These are phyloP conservation scores for Glebionis coronaria DNA, from an alignment of 129 eudicot genomes.

Conservation along the genomic window DNA sequence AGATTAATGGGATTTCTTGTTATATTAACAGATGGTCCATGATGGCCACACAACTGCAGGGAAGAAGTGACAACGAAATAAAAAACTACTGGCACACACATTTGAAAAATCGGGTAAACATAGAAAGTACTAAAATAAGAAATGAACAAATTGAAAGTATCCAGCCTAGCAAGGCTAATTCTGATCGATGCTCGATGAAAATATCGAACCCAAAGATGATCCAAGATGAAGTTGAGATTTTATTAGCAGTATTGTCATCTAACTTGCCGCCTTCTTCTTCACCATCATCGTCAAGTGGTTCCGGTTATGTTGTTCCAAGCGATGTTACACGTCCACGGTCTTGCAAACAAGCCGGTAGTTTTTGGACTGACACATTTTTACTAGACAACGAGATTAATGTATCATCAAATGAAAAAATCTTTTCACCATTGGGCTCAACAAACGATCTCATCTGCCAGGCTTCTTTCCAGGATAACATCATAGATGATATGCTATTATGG, in stretches of 20 bases:
- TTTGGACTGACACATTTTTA: conserved; percentile 20
- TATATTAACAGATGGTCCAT: conserved; percentile 37
- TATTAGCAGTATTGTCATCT: conserved; percentile 27
- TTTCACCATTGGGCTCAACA: conserved; percentile 16
- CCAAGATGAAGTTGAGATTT: conserved; percentile 26
- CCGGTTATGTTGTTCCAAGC: conserved; percentile 18
- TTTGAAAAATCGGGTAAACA: conserved; percentile 14
- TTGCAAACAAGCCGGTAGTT: background rate
- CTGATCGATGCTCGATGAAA: background rate
- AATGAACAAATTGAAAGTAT: conserved; percentile 8
- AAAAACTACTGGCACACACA: conserved; percentile 43
- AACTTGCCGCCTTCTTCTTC: conserved; percentile 25
- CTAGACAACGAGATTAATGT: background rate
- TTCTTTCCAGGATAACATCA: conserved; percentile 13
- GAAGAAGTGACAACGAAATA: conserved; percentile 50
- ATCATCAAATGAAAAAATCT: conserved; percentile 22
- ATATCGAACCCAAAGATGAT: background rate
- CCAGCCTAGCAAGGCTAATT: background rate
- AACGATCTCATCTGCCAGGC: conserved; percentile 12
- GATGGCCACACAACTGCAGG: conserved; percentile 37
- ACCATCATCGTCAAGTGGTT: conserved; percentile 17
- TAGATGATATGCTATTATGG: conserved; percentile 27
- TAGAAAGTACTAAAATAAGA: conserved; percentile 17
- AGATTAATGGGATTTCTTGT: background rate
- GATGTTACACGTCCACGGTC: conserved; percentile 11